A percentile compares a stretch with the other conserved stretches of the same genome.
These are phyloP conservation scores for Dalbergia cochinchinensis DNA, from an alignment of 306 rosid species.

Conservation along the genomic window DNA sequence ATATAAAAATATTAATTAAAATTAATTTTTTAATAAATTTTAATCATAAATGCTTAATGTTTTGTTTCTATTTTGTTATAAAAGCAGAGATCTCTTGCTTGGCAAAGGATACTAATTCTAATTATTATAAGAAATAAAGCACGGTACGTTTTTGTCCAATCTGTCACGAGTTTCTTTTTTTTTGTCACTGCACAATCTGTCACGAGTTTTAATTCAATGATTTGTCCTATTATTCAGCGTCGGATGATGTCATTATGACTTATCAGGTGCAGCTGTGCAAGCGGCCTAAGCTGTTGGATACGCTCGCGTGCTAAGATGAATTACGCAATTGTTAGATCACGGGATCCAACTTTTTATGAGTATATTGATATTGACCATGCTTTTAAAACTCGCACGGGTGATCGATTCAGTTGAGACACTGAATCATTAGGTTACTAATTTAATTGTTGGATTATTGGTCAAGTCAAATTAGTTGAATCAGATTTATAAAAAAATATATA, in stretches of 20 bases:
- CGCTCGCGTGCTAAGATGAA: not conserved
- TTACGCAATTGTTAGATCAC: not conserved
- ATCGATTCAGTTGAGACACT: no score
- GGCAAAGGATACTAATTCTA: not conserved
- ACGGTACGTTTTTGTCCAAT: not conserved
- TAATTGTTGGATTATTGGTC: no score
- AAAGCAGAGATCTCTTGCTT: not conserved
- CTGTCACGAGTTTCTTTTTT: not conserved
- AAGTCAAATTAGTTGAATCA: no score
- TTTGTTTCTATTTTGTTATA: not conserved
- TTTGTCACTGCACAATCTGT: no score
- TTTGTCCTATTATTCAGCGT: not conserved
- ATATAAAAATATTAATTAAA: no score
- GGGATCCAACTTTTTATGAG: not conserved
- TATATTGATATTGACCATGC: no score
- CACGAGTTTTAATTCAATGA: not conserved
- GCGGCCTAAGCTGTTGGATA: not conserved
- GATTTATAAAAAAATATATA: no score
- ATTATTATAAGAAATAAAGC: conserved; percentile 3
- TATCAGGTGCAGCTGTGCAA: not conserved
- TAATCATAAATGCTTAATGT: no score
- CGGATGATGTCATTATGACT: conserved; percentile 42
- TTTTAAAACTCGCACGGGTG: no score
- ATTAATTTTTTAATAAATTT: no score
- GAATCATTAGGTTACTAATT: no score